A percentile compares a stretch with the other conserved stretches of the same genome.
phyloP scores from a whole-genome alignment of 164 flowering plant species.

The Dillenia suffruticosa region DNA sequence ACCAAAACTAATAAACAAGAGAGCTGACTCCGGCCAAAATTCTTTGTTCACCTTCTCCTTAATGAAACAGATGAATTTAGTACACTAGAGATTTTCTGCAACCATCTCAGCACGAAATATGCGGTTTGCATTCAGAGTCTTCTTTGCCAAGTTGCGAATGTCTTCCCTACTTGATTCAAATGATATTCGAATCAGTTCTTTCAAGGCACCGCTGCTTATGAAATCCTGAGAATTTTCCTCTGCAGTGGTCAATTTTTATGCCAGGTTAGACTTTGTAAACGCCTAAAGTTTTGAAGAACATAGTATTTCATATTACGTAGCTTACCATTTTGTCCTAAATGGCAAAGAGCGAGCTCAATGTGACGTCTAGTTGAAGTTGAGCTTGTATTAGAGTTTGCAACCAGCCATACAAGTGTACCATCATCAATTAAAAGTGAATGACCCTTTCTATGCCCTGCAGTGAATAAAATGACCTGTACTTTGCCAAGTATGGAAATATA shows the following conservation, averaged over 20 bases:
- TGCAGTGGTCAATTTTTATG: slow-evolving; percentile 25
- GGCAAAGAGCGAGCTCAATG: slow-evolving; percentile 89
- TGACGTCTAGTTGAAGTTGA: slow-evolving; percentile 69
- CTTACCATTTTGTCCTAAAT: slow-evolving; percentile 86
- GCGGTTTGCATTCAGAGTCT: slow-evolving; percentile 44
- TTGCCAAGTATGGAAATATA: not conserved
- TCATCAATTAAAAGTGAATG: slow-evolving; percentile 76
- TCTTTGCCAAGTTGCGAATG: slow-evolving; percentile 74
- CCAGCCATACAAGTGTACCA: slow-evolving; percentile 69
- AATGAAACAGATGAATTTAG: no score
- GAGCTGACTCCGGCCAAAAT: no score
- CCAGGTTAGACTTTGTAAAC: not conserved
- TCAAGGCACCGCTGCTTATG: slow-evolving; percentile 44
- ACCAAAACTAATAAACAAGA: no score
- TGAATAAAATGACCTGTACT: not conserved
- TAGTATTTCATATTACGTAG: not conserved
- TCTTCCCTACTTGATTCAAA: slow-evolving; percentile 68
- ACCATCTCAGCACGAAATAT: slow-evolving; percentile 24
- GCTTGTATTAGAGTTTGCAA: slow-evolving; percentile 40
- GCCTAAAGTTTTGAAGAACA: not conserved
- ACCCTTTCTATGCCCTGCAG: slow-evolving; percentile 63
- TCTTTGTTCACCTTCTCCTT: no score
- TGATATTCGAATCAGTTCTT: slow-evolving; percentile 54
- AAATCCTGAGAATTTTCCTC: slow-evolving; percentile 66
- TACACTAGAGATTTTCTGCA: not conserved